Percentiles rank a stretch among this genome's conserved stretches.
Conservation (phyloP, 441 rosid species). For the Gossypium davidsonii region DNA sequence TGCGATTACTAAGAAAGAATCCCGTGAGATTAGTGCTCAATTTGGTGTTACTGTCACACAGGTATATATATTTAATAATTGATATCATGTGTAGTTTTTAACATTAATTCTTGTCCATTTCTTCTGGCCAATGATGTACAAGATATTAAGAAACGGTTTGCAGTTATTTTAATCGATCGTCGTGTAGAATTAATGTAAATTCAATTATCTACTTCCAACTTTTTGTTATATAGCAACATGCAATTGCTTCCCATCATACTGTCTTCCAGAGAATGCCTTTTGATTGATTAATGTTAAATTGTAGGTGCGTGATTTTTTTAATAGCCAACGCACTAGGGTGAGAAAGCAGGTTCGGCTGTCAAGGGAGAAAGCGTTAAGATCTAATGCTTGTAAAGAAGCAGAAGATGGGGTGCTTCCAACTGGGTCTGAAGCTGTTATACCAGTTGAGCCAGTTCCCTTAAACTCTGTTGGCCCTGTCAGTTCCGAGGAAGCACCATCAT, state of each 20-base stretch:
- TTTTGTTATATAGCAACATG: neutral
- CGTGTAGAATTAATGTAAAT: neutral
- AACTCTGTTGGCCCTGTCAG: slow-evolving; percentile 36
- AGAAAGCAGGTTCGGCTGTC: slow-evolving; percentile 73
- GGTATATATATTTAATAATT: slow-evolving; percentile 30
- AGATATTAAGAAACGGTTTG: neutral
- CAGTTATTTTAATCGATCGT: neutral
- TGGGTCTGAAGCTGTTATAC: slow-evolving; percentile 31
- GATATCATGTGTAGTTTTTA: neutral
- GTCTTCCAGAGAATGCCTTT: neutral
- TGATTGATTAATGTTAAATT: slow-evolving; percentile 13
- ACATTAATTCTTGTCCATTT: neutral
- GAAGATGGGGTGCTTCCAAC: slow-evolving; percentile 24
- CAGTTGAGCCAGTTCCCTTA: slow-evolving; percentile 46
- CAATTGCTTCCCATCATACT: neutral
- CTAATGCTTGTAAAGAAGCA: slow-evolving; percentile 27
- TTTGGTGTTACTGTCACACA: slow-evolving; percentile 85
- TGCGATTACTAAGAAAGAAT: slow-evolving; percentile 89
- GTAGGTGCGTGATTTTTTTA: slow-evolving; percentile 87
- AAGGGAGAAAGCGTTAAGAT: slow-evolving; percentile 58
- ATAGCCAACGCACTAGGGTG: slow-evolving; percentile 79
- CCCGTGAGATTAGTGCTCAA: slow-evolving; percentile 83
- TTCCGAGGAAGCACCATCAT: slow-evolving; percentile 52
- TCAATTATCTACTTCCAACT: neutral
- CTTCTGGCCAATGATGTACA: neutral